Conservation (phyloP, 495 filamentous ascomycete species). For the Aspergillus taichungensis region DNA sequence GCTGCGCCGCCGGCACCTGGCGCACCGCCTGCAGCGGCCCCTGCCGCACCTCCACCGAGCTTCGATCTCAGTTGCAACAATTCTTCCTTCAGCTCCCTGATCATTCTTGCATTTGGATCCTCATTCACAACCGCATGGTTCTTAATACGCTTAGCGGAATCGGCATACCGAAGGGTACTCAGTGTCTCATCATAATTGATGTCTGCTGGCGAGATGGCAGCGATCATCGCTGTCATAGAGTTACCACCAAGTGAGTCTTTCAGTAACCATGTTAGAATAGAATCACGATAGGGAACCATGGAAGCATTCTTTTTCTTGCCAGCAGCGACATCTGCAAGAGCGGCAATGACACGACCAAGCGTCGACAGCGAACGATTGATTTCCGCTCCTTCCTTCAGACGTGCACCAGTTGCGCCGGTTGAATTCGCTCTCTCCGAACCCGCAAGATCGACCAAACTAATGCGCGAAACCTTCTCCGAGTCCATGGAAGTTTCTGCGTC, state of each 20-base stretch:
- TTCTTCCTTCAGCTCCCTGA: conserved; percentile 94
- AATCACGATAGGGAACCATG: conserved; percentile 96
- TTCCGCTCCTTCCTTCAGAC: conserved; percentile 96
- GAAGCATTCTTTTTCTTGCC: conserved; percentile 77
- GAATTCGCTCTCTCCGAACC: conserved; percentile 95
- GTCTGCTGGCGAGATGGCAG: conserved; percentile 94
- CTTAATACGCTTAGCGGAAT: conserved; percentile 98
- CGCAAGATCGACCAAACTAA: conserved; percentile 94
- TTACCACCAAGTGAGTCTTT: conserved; percentile 98
- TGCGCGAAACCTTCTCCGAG: conserved; percentile 95
- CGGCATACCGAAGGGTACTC: conserved; percentile 90
- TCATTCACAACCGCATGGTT: conserved; percentile 99
- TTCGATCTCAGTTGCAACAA: conserved; percentile 79
- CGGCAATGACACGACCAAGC: conserved; percentile 95
- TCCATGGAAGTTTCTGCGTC: conserved; percentile 93
- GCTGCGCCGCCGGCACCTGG: conserved; percentile 31
- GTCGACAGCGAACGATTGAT: conserved; percentile 97
- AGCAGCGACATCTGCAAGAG: conserved; percentile 81
- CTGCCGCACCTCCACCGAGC: conserved; percentile 57
- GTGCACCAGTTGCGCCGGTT: conserved; percentile 89
- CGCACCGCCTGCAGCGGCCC: conserved; percentile 31
- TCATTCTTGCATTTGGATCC: conserved; percentile 98
- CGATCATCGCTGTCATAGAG: conserved; percentile 99
- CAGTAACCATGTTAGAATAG: conserved; percentile 89
- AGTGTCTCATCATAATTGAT: conserved; percentile 99